These are phyloP conservation scores for Yamadazyma aaseri DNA, from an alignment of 1,139 yeast species.

Conservation along the genomic window DNA sequence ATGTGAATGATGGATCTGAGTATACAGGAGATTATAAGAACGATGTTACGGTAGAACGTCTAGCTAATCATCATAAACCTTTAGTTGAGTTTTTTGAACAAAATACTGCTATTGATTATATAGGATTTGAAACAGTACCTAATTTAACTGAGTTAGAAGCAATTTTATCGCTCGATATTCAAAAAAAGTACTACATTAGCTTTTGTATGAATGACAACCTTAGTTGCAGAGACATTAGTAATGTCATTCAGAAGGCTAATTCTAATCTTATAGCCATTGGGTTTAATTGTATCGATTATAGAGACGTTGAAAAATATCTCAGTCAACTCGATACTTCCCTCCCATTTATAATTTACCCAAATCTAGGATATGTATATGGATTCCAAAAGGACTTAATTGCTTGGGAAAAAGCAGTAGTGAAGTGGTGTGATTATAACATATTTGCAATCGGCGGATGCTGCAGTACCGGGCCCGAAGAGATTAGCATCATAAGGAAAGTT, in stretches of 20 bases:
- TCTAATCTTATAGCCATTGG: conserved; percentile 33
- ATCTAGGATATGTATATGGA: conserved; percentile 33
- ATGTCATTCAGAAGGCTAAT: conserved; percentile 6
- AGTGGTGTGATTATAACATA: conserved; percentile 33
- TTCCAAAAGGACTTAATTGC: conserved; percentile 11
- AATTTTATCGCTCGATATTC: conserved; percentile 17
- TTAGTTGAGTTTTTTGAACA: conserved; percentile 41
- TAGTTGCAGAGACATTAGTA: conserved; percentile 20
- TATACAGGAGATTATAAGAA: conserved; percentile 57
- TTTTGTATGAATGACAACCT: conserved; percentile 25
- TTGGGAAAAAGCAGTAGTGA: conserved; percentile 28
- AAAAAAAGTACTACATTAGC: conserved; percentile 31
- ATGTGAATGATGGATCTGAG: conserved; percentile 62
- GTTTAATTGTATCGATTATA: conserved; percentile 38
- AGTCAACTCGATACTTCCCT: conserved; percentile 9
- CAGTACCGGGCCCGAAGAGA: conserved; percentile 50
- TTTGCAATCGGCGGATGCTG: conserved; percentile 60
- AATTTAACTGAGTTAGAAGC: conserved; percentile 47
- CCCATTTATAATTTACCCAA: conserved; percentile 38
- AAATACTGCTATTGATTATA: conserved; percentile 40
- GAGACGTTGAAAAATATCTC: conserved; percentile 17
- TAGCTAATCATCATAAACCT: conserved; percentile 49
- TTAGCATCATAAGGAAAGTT: conserved; percentile 13
- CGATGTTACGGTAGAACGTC: conserved; percentile 24
- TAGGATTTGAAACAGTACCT: conserved; percentile 71